phyloP scores from a whole-genome alignment of 192 early-diverging fungal genomes.

The Rhizophagus prolifer region DNA sequence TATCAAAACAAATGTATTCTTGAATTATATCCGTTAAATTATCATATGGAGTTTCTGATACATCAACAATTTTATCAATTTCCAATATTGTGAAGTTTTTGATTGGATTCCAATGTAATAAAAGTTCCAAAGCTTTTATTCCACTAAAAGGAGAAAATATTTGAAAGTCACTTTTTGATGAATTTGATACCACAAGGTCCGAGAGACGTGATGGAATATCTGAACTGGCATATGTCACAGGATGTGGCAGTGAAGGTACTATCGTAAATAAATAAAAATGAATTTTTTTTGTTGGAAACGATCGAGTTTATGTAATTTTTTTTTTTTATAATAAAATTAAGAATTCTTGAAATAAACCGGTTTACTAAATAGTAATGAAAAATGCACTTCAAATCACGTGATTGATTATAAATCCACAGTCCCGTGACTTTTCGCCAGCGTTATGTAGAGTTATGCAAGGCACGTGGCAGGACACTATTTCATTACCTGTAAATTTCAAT shows the following conservation, averaged over 20 bases:
- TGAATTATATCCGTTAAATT: neutral
- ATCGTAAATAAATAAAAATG: too few relatives aligned
- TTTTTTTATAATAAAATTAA: too few relatives aligned
- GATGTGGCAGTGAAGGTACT: conserved; percentile 21
- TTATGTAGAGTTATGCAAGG: too few relatives aligned
- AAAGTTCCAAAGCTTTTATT: conserved; percentile 17
- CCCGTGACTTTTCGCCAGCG: too few relatives aligned
- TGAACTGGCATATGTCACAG: neutral
- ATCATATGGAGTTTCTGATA: neutral
- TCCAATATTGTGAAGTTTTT: neutral
- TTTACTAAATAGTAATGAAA: too few relatives aligned
- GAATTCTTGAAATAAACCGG: too few relatives aligned
- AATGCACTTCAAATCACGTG: too few relatives aligned
- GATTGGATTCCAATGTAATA: conserved; percentile 29
- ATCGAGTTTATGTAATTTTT: too few relatives aligned
- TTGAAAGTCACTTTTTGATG: neutral
- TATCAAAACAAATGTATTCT: neutral
- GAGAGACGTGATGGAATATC: neutral
- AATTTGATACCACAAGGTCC: neutral
- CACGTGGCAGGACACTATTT: too few relatives aligned
- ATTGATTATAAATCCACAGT: too few relatives aligned
- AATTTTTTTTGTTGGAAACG: too few relatives aligned
- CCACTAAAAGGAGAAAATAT: neutral
- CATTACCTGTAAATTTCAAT: conserved; percentile 15
- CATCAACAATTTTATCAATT: neutral